Evolutionary conservation across 768 basidiomycete species (phyloP), one percentile per base, ranked within the genome.

Genomic region (Hygrocybe punicea): DNA sequence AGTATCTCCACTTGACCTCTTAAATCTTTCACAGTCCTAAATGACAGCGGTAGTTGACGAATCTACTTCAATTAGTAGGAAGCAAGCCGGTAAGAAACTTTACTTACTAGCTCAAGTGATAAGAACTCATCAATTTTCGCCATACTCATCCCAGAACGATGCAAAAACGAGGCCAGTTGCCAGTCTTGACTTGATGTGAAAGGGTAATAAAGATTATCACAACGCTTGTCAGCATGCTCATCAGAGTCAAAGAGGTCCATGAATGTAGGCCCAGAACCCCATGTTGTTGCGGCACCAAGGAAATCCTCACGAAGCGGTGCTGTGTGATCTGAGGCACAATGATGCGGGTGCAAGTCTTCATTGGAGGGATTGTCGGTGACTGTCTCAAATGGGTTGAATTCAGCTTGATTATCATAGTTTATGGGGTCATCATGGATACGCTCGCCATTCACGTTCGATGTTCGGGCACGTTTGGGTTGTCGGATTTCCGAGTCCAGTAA

Each of bases 171-270:
- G 6, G 62, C 69, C 4, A 73, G 35, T 57, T 73, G 62, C 72
- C 72, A 74, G 47, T 76, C 73, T 1, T 56, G 58, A 10, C 58
- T 50, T 11, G 63, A 64, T 2, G 62, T 54, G 58, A 70, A 76
- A 13, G 70, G 73, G 44, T 71, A 74, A 51, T 66, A 72, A 0
- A 64, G 44, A 44, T 70, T 72, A 1, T 60, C 33, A 9, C 17
- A 40, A 16, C 65, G 36, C 24, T 65, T 14, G 1, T 46, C 34
- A 2, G 67, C 60, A 58, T 63, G 57, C 23, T 60, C 8, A 47
- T 74, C 71, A 11, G 29, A 16, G 39, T 69, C 39, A 46, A 73
- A 71, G 11, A 55, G 19, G 23, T 69, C 63, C 59, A 70, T 60
- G 46, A 73, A 71, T 1, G 61, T 67, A 35, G 46, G 36, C 1